Conservation (phyloP, 2,329 filamentous ascomycete genomes). For the Calonectria multiphialidica region DNA sequence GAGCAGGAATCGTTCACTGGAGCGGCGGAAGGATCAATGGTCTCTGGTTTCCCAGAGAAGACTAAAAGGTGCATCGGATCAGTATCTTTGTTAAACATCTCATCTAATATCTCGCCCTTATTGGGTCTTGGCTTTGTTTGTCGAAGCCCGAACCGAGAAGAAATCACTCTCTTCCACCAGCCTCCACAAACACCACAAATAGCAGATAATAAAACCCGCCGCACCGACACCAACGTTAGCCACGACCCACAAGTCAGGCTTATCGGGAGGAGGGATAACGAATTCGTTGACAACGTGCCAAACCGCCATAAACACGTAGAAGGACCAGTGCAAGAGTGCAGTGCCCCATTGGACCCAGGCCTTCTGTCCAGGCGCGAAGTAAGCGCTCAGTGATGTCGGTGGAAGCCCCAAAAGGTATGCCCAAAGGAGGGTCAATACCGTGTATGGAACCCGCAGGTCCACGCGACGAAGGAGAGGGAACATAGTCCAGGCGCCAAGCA, state of each 20-base stretch:
- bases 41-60: too few species aligned
- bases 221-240: constrained; percentile 89
- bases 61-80: not conserved
- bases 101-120: constrained; percentile 22
- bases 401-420: constrained; percentile 90
- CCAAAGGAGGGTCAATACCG: constrained; percentile 88
- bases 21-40: too few species aligned
- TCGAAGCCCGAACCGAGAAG: constrained; percentile 50
- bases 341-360: constrained; percentile 64
- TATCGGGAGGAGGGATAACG: constrained; percentile 75
- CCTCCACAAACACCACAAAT: constrained; percentile 89
- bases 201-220: constrained; percentile 87
- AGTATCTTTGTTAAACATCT: constrained; percentile 8
- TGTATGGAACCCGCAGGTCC: constrained; percentile 85
- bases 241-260: constrained; percentile 96
- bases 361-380: constrained; percentile 56
- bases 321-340: constrained; percentile 76
- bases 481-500: constrained; percentile 92
- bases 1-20: too few species aligned
- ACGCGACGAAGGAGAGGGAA: constrained; percentile 91
- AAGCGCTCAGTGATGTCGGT: constrained; percentile 78
- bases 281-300: constrained; percentile 86
- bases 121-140: constrained; percentile 48
- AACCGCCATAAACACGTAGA: constrained; percentile 81
- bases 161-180: constrained; percentile 71